A percentile compares a stretch with the other conserved stretches of the same genome.
Conservation (phyloP, 768 basidiomycete genomes). For the Tricholoma saponaceum region DNA sequence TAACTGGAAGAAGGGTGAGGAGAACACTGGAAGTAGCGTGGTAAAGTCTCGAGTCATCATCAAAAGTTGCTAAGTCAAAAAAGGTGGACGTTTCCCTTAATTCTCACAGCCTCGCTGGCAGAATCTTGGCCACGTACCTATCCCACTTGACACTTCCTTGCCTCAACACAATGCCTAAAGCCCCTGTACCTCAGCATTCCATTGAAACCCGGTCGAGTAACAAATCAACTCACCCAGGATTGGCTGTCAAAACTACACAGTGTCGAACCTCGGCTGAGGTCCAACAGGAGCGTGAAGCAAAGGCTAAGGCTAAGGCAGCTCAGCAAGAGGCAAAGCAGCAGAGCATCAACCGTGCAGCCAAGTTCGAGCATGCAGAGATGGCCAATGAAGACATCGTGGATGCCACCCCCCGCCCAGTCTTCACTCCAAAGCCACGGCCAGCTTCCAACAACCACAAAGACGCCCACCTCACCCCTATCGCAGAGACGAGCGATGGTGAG, state of each 20-base stretch:
- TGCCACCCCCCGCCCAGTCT: no score
- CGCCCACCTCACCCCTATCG: no score
- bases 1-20: neutral
- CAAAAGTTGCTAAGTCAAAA: neutral
- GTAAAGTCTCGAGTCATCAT: neutral
- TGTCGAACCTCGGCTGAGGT: neutral
- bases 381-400: no score
- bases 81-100: neutral
- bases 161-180: neutral
- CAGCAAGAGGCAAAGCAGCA: neutral
- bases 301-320: neutral
- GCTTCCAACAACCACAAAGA: no score
- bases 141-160: neutral
- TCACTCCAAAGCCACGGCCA: no score
- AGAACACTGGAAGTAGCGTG: neutral
- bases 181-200: neutral
- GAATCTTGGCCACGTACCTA: neutral
- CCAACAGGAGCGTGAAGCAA: neutral
- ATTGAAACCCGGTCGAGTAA: neutral
- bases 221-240: neutral
- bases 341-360: no score
- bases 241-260: neutral
- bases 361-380: no score
- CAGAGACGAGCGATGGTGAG: neutral
- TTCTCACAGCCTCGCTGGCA: neutral